Conservation (phyloP, 768 basidiomycete genomes). For the Gymnopilus junonius region DNA sequence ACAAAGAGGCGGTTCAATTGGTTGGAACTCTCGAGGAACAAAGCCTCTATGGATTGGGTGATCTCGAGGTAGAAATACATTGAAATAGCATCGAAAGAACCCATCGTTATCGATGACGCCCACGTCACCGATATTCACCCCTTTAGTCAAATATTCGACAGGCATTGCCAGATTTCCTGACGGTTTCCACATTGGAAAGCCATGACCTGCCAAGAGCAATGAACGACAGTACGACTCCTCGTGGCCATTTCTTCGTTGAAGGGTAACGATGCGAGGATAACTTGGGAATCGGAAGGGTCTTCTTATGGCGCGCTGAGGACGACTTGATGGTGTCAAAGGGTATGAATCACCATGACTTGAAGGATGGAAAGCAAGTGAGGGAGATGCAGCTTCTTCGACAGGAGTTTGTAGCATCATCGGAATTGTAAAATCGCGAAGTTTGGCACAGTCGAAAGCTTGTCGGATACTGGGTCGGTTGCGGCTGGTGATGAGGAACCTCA, state of each 20-base stretch:
- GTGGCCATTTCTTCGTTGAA: not conserved
- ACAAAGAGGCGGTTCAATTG: slow-evolving; percentile 3
- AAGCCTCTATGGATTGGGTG: slow-evolving; percentile 11
- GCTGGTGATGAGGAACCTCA: slow-evolving; percentile 12
- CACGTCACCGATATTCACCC: slow-evolving; percentile 20
- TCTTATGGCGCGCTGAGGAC: not conserved
- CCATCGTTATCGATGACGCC: slow-evolving; percentile 13
- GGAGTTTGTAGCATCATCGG: not conserved
- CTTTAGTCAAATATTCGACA: slow-evolving; percentile 9
- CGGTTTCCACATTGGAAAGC: slow-evolving; percentile 13
- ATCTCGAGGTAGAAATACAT: slow-evolving; percentile 13
- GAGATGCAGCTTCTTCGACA: not conserved
- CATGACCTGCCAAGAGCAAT: slow-evolving; percentile 8
- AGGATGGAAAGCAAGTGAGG: not conserved
- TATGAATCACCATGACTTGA: not conserved
- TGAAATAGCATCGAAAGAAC: slow-evolving; percentile 16
- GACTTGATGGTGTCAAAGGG: not conserved
- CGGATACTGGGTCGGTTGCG: not conserved
- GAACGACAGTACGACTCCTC: slow-evolving; percentile 12
- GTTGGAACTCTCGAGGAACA: slow-evolving; percentile 11
- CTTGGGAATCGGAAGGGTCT: not conserved
- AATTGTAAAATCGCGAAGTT: not conserved
- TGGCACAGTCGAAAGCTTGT: not conserved
- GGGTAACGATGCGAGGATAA: slow-evolving; percentile 5
- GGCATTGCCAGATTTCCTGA: slow-evolving; percentile 4